These are phyloP conservation scores for Aspergillus diversus DNA, from an alignment of 495 filamentous ascomycete genomes.

Conservation along the genomic window DNA sequence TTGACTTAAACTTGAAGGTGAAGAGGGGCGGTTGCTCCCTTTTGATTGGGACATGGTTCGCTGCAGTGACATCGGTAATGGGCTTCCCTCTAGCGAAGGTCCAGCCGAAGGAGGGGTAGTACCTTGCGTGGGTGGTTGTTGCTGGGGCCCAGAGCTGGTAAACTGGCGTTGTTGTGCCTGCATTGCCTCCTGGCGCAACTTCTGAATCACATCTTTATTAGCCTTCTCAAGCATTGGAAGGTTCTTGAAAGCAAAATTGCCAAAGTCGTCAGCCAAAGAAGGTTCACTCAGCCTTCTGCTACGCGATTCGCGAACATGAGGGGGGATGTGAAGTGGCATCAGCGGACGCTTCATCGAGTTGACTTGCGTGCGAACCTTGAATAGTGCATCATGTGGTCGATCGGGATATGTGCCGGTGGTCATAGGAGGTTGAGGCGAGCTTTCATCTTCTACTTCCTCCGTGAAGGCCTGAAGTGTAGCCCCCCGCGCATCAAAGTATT, in stretches of 20 bases:
- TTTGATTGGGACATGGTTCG: conserved; percentile 78
- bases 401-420: conserved; percentile 66
- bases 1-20: conserved; percentile 78
- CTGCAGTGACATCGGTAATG: conserved; percentile 79
- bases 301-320: conserved; percentile 83
- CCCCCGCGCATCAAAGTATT: conserved; percentile 94
- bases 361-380: conserved; percentile 83
- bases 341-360: conserved; percentile 82
- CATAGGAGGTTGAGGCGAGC: conserved; percentile 59
- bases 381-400: conserved; percentile 91
- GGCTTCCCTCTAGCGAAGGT: conserved; percentile 82
- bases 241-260: conserved; percentile 96
- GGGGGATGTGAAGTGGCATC: conserved; percentile 95
- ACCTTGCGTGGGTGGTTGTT: conserved; percentile 12
- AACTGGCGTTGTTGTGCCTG: conserved; percentile 60
- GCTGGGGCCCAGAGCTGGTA: conserved; percentile 18
- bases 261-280: conserved; percentile 87
- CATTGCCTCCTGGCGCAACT: conserved; percentile 85
- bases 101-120: conserved; percentile 48
- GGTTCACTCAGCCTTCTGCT: conserved; percentile 90
- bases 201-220: conserved; percentile 98
- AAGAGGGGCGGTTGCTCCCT: conserved; percentile 77
- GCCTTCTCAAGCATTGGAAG: conserved; percentile 95
- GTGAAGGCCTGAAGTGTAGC: conserved; percentile 87
- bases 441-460: conserved; percentile 91